A percentile compares a stretch with the other conserved stretches of the same genome.
Conservation (phyloP, 805 yeast species). For the Metschnikowia arizonensis region DNA sequence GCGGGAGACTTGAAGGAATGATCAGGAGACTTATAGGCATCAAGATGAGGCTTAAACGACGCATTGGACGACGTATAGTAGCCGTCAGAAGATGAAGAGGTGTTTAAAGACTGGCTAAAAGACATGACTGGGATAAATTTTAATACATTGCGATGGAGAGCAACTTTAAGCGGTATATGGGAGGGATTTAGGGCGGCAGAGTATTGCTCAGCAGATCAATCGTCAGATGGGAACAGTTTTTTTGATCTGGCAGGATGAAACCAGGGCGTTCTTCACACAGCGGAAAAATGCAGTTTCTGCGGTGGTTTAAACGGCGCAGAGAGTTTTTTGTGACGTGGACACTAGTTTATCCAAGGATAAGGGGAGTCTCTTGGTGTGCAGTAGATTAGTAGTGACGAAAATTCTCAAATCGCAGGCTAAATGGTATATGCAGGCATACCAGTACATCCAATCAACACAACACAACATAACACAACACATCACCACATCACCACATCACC, state of each 20-base stretch:
- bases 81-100: not conserved
- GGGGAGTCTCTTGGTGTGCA: conserved; percentile 1
- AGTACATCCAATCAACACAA: no score
- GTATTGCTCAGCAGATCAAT: no score
- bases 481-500: no score
- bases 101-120: not conserved
- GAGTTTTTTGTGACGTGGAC: not conserved
- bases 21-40: not conserved
- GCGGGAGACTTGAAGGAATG: conserved; percentile 6
- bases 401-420: not conserved
- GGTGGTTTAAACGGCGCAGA: not conserved
- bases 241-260: not conserved
- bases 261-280: conserved; percentile 1
- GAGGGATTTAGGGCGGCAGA: not conserved
- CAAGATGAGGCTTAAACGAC: conserved; percentile 6
- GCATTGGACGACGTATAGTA: not conserved
- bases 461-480: no score
- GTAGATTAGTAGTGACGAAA: not conserved
- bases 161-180: not conserved
- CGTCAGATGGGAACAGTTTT: no score
- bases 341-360: conserved; percentile 1
- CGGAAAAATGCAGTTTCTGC: not conserved
- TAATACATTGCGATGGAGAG: not conserved
- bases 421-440: not conserved
- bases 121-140: not conserved